A percentile compares a stretch with the other conserved stretches of the same genome.
Conservation (phyloP, 441 rosid genomes). For the Adansonia grandidieri region DNA sequence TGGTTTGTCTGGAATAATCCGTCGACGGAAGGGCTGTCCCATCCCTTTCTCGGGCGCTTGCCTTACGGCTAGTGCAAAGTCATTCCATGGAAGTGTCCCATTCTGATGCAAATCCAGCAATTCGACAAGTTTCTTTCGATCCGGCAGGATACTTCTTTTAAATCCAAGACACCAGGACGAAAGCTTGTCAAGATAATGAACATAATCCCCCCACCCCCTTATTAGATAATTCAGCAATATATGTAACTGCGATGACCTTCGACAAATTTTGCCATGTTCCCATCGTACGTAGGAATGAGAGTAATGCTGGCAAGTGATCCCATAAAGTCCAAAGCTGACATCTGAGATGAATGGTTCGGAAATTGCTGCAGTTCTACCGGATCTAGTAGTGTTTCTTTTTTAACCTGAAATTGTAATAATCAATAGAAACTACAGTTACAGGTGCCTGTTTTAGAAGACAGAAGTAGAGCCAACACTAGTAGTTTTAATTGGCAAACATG, state of each 20-base stretch:
- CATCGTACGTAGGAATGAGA: slow-evolving; percentile 91
- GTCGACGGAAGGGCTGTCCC: slow-evolving; percentile 76
- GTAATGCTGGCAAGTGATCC: slow-evolving; percentile 86
- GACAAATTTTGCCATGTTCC: slow-evolving; percentile 98
- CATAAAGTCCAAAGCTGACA: slow-evolving; percentile 98
- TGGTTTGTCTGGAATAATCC: slow-evolving; percentile 76
- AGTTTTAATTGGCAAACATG: neutral
- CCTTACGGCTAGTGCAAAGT: slow-evolving; percentile 63
- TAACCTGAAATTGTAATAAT: slow-evolving; percentile 58
- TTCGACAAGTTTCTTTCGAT: slow-evolving; percentile 76
- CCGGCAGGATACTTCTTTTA: slow-evolving; percentile 68
- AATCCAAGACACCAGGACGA: slow-evolving; percentile 77
- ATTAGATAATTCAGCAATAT: slow-evolving; percentile 1
- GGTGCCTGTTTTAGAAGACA: slow-evolving; percentile 1
- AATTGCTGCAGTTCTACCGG: slow-evolving; percentile 72
- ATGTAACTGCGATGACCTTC: slow-evolving; percentile 95
- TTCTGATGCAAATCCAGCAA: slow-evolving; percentile 81
- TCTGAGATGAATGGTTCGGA: slow-evolving; percentile 97
- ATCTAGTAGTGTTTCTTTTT: slow-evolving; percentile 87
- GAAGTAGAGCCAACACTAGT: neutral
- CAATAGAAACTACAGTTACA: neutral
- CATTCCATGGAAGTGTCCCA: slow-evolving; percentile 70
- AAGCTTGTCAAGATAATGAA: slow-evolving; percentile 28
- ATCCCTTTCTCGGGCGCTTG: slow-evolving; percentile 67
- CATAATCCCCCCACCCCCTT: neutral